Conservation (phyloP, 352 stramenopile genomes). For the Globisporangium lucens region DNA sequence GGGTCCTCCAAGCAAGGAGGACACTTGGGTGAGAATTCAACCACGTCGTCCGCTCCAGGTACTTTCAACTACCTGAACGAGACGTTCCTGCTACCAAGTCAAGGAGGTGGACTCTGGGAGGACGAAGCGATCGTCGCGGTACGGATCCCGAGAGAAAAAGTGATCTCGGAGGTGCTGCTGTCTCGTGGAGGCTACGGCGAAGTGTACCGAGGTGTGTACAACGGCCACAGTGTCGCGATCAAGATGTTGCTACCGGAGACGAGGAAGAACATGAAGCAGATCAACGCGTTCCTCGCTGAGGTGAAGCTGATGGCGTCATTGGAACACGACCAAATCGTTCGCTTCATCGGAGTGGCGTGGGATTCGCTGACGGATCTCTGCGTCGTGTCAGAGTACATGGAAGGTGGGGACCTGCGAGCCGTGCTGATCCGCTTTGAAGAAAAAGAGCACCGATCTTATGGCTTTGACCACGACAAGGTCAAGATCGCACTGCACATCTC, state of each 20-base stretch:
- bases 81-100: background rate
- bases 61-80: background rate
- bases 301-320: conserved; percentile 41
- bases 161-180: conserved; percentile 19
- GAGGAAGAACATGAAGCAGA: conserved; percentile 24
- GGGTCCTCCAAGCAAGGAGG: background rate
- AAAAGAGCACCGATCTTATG: conserved; percentile 11
- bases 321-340: conserved; percentile 29
- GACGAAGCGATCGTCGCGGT: conserved; percentile 29
- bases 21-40: background rate
- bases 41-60: background rate
- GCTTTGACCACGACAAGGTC: conserved; percentile 34
- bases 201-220: conserved; percentile 38
- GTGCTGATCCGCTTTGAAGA: too few relatives aligned
- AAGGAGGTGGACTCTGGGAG: conserved; percentile 25
- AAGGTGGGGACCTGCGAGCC: too few relatives aligned
- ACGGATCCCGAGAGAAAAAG: conserved; percentile 32
- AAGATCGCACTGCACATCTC: conserved; percentile 28
- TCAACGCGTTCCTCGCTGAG: conserved; percentile 40
- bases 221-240: conserved; percentile 34
- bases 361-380: too few relatives aligned
- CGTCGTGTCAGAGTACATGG: too few relatives aligned
- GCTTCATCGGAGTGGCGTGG: too few relatives aligned
- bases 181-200: conserved; percentile 40
- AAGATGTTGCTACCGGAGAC: conserved; percentile 36